Evolutionary conservation across 805 yeast species (phyloP), one percentile per base, ranked within the genome.

Genomic region (Wickerhamiella alocasiicola): DNA sequence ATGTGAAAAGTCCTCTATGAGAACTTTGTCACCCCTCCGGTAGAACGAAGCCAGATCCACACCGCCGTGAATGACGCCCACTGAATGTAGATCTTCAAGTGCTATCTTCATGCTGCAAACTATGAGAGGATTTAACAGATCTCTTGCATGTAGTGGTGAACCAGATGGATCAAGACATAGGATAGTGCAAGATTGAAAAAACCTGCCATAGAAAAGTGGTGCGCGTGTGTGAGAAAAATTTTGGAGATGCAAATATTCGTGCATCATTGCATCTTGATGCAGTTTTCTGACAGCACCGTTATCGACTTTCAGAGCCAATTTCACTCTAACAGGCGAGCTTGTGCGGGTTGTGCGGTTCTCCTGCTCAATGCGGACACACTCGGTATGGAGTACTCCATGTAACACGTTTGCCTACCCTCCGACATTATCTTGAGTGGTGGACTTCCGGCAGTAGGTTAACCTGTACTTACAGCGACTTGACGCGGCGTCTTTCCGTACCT

Each of bases 131-230:
- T 17, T 11, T 23, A 7, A 11, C 7, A 23, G 26, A 16, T 31
- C 39, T 11, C 31, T 13, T n/a, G 47, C 30, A 27, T 55, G 54
- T 4, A 25, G 41, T 2, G 45, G 41, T 15, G 50, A 28, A 4
- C 56, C 56, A 17, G 44, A 48, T 7, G 54, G 50, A 34, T 48
- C 44, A 9, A 53, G 23, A 2, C 50, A 52, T 4, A 54, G 44
- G 1, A 52, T 45, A 17, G 49, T 48, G 28, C 48, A 44, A 16
- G 46, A 38, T 6, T 45, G 48, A 19, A 51, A 33, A 4, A 52
- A 12, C 5, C 44, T 48, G 2, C 52, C 54, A 31, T 44, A 53
- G 1, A 46, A 42, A 17, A 48, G 31, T 5, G 42, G 28, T 29
- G 34, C 29, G 1, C 57, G 55, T 1, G 48, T 49, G 2, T 36